A percentile compares a stretch with the other conserved stretches of the same genome.
phyloP scores from a whole-genome alignment of 371 early-diverging fungal genomes.

The Mucor lusitanicus region DNA sequence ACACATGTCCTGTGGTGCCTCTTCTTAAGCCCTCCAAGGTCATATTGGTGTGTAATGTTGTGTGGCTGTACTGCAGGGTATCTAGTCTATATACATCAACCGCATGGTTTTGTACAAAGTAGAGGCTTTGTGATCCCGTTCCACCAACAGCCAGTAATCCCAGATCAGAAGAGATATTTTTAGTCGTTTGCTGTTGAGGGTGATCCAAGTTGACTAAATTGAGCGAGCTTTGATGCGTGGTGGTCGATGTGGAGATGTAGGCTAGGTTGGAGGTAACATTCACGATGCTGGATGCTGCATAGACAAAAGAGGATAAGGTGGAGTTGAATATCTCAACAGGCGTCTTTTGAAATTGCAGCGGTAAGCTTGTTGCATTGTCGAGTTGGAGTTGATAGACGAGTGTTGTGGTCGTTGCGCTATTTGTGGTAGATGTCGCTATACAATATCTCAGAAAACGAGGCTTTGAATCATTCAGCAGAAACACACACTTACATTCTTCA shows the following conservation, averaged over 20 bases:
- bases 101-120: not conserved
- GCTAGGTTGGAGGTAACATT: not conserved
- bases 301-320: not conserved
- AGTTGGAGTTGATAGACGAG: not conserved
- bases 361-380: not conserved
- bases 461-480: no score
- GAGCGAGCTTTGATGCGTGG: not conserved
- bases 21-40: not conserved
- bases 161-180: not conserved
- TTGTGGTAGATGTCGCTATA: not conserved
- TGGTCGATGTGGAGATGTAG: not conserved
- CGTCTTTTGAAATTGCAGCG: not conserved
- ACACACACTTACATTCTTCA: not conserved
- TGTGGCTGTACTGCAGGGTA: not conserved
- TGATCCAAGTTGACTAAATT: not conserved
- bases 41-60: not conserved
- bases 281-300: not conserved
- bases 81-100: conserved; percentile 8
- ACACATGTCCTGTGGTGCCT: not conserved
- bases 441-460: not conserved
- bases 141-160: conserved; percentile 7
- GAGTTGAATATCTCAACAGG: not conserved
- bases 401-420: not conserved
- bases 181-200: not conserved
- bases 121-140: not conserved